Evolutionary conservation across 2,329 filamentous ascomycete genomes (phyloP).

Genomic region (Nannizziopsis barbatae): DNA sequence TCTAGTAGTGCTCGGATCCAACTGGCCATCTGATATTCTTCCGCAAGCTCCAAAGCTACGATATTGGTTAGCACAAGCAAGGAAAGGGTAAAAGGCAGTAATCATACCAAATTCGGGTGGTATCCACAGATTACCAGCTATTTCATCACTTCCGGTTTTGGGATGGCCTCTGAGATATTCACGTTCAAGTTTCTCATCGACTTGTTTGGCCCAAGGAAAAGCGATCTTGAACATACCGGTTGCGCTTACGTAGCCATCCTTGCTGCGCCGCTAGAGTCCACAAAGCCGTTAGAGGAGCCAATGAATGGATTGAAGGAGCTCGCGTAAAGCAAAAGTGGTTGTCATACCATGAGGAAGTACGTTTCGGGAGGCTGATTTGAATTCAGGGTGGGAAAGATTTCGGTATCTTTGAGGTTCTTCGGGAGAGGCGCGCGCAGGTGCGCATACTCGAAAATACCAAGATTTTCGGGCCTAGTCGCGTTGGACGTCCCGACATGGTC

Average conservation of each 20-base stretch:
- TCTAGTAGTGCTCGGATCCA: slow-evolving; percentile 94
- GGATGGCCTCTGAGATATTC: slow-evolving; percentile 71
- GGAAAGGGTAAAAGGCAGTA: background rate
- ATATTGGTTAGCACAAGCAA: slow-evolving; percentile 14
- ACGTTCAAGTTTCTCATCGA: slow-evolving; percentile 50
- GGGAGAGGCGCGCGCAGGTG: slow-evolving; percentile 87
- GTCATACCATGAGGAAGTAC: slow-evolving; percentile 80
- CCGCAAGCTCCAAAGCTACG: slow-evolving; percentile 69
- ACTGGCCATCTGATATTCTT: slow-evolving; percentile 71
- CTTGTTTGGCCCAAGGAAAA: slow-evolving; percentile 52
- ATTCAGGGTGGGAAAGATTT: slow-evolving; percentile 72
- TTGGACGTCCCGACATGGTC: slow-evolving; percentile 58
- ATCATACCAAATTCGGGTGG: slow-evolving; percentile 57
- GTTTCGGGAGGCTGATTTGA: slow-evolving; percentile 59
- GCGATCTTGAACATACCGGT: slow-evolving; percentile 62
- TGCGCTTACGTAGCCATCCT: slow-evolving; percentile 54
- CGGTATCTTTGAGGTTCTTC: slow-evolving; percentile 73
- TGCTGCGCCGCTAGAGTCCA: slow-evolving; percentile 46
- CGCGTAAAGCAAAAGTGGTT: background rate
- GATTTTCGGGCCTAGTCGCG: slow-evolving; percentile 59
- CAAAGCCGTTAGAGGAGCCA: background rate
- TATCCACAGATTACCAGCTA: slow-evolving; percentile 95
- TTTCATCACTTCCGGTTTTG: slow-evolving; percentile 78
- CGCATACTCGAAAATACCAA: slow-evolving; percentile 88
- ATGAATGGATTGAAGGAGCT: background rate